Base-by-base conservation (phyloP, 345 rosid genomes). In the Garcia nutans region DNA sequence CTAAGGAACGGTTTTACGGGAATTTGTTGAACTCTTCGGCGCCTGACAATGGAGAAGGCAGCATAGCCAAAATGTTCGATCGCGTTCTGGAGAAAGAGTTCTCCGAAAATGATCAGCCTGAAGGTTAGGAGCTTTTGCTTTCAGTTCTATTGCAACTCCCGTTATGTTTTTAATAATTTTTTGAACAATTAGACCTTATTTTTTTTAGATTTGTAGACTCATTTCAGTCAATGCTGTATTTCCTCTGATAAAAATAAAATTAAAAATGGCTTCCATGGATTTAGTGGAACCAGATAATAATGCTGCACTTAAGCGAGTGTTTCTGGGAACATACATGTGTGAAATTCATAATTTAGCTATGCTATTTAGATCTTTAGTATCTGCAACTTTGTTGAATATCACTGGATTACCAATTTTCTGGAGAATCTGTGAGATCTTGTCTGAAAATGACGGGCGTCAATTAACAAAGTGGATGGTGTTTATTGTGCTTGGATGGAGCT, bases 11-110 rank as follows among this genome's bases (percentile, higher is more conserved):
- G 80, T 96, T 96, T 85, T 96, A 96, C 81, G 99, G 99, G 15
- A 91, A 83, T 74, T 73, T 96, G 37, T 76, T 91, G 44, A 96
- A 96, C 85, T 85, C 92, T 1, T 84, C 97, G 58, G 88, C 86
- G 8, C 85, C 95, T 4, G 92, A 75, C 22, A 77, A 84, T 20
- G 90, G 87, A 2, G 97, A 89, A 52, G 94, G 91, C 13, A 96
- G 93, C 73, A 90, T 96, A 52, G 98, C 98, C 23, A 79, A 92
- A 85, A 96, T 96, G 89, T 93, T 96, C 87, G 97, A 93, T 85
- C 87, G 89, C 37, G 98, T 93, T 71, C 92, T 96, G 17, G 92
- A 93, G 84, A 96, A 96, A 79, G 99, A 93, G 79, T 93, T 96
- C 86, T 83, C 97, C 19, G 97, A 93, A 56, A 91, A 91, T 78